Evolutionary conservation across 371 early-diverging fungal species (phyloP).

Genomic region (Circinella umbellata): DNA sequence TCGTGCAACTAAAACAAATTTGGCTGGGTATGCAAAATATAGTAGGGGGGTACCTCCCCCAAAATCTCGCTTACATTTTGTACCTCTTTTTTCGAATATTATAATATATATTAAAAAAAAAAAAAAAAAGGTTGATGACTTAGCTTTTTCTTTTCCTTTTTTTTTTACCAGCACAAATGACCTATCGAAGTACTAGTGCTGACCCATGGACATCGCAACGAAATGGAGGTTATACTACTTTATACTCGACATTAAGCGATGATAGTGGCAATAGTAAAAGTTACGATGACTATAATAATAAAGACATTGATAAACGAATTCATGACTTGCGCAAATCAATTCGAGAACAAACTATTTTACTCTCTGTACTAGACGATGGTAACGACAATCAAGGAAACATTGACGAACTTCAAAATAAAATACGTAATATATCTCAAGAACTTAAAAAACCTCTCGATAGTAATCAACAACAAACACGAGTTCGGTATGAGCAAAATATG

Average conservation of each 20-base stretch:
- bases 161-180: not conserved
- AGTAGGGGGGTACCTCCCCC: too few relatives aligned
- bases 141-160: not conserved
- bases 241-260: not conserved
- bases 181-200: not conserved
- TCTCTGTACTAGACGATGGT: constrained; percentile 17
- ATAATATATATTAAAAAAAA: too few relatives aligned
- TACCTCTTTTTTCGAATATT: too few relatives aligned
- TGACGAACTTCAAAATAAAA: constrained; percentile 36
- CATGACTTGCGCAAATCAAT: constrained; percentile 23
- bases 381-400: not conserved
- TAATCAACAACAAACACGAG: constrained; percentile 19
- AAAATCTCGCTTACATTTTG: too few relatives aligned
- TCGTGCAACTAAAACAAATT: too few relatives aligned
- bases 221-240: not conserved
- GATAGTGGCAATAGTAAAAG: not conserved
- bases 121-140: not conserved
- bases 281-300: not conserved
- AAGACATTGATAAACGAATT: constrained; percentile 13
- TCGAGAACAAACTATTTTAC: constrained; percentile 28
- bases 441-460: constrained; percentile 13
- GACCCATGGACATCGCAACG: not conserved
- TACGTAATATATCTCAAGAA: constrained; percentile 27
- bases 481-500: constrained; percentile 38
- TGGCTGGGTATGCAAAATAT: too few relatives aligned